Evolutionary conservation across 1,284 basidiomycete genomes (phyloP).

Genomic region (Ceratobasidium sp.): DNA sequence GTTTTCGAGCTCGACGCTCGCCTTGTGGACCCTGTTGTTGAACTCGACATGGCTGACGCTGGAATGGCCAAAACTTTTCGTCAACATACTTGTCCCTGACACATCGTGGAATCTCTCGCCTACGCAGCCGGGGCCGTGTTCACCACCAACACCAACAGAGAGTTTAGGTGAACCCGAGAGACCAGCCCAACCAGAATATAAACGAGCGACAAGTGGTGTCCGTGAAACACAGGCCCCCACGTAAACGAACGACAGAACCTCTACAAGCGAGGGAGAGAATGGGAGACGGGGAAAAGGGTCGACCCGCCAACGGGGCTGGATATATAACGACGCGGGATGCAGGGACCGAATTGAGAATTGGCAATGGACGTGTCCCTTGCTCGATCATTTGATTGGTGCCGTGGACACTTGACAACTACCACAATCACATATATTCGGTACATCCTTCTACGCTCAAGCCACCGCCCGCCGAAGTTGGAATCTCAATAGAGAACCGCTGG

Average conservation of each 20-base stretch:
- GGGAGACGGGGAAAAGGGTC: background rate
- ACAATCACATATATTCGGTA: no score
- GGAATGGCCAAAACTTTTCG: constrained; percentile 2
- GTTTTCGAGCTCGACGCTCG: background rate
- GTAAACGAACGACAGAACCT: no score
- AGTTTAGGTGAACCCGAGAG: no score
- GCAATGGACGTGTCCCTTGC: background rate
- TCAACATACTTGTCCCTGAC: constrained; percentile 1
- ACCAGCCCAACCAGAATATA: constrained; percentile 10
- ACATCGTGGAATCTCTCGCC: background rate
- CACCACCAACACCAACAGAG: constrained; percentile 13
- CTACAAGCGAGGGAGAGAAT: background rate
- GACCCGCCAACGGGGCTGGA: background rate
- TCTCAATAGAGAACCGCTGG: no score
- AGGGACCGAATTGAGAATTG: no score
- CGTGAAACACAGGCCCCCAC: background rate
- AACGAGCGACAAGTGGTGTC: background rate
- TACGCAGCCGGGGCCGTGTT: background rate
- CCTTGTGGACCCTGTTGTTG: background rate
- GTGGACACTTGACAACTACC: background rate
- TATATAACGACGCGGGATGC: background rate
- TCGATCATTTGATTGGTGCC: background rate
- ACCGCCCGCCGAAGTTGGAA: no score
- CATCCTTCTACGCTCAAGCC: no score
- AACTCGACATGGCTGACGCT: constrained; percentile 19